A percentile compares a stretch with the other conserved stretches of the same genome.
These are phyloP conservation scores for Carex pumila DNA, from an alignment of 176 grass and related monocot genomes.

Conservation along the genomic window DNA sequence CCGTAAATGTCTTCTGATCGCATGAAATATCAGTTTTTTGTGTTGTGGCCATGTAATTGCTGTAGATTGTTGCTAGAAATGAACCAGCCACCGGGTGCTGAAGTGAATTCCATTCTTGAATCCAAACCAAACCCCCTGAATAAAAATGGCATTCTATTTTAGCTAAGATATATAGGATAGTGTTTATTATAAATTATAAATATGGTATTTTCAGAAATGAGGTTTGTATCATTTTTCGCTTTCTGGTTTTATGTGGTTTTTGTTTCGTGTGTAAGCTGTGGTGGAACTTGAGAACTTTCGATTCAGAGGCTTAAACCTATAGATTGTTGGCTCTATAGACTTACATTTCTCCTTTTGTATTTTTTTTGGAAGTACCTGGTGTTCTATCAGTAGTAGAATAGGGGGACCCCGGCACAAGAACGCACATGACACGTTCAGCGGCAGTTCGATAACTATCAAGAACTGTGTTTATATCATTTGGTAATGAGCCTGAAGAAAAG, in stretches of 20 bases:
- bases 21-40: slow-evolving; percentile 40
- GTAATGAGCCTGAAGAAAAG: slow-evolving; percentile 37
- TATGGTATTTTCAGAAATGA: background rate
- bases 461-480: slow-evolving; percentile 14
- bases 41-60: slow-evolving; percentile 58
- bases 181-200: background rate
- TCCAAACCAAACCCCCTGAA: slow-evolving; percentile 54
- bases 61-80: slow-evolving; percentile 59
- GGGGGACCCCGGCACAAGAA: slow-evolving; percentile 62
- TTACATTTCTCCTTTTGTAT: background rate
- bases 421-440: slow-evolving; percentile 63
- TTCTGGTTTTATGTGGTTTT: background rate
- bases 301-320: background rate
- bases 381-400: slow-evolving; percentile 52
- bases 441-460: slow-evolving; percentile 48
- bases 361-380: slow-evolving; percentile 24
- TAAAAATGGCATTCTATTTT: background rate
- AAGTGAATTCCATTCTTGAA: slow-evolving; percentile 57
- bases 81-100: slow-evolving; percentile 68
- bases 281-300: background rate
- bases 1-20: slow-evolving; percentile 36
- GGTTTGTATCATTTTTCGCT: background rate
- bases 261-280: background rate
- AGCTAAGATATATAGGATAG: background rate
- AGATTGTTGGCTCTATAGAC: background rate